Evolutionary conservation across 345 rosid species (phyloP).

Genomic region (Populus tremula): DNA sequence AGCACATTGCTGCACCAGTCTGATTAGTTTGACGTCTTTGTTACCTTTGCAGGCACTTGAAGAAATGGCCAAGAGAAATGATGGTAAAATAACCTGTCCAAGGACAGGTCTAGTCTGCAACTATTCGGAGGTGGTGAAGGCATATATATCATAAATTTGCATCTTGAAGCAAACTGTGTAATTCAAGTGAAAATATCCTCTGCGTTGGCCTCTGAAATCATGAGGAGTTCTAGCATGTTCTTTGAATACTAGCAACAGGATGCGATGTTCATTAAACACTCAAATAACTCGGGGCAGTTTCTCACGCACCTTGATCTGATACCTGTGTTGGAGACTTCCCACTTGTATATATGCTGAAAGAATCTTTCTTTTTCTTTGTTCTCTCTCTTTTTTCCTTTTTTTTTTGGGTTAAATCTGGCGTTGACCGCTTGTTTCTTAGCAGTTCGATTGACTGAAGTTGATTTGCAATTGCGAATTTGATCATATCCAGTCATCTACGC

Average conservation of each 20-base stretch:
- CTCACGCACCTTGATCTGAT: background rate
- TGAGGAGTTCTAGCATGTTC: background rate
- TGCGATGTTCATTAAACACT: background rate
- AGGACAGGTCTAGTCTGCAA: conserved; percentile 66
- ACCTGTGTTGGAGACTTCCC: background rate
- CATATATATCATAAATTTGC: conserved; percentile 64
- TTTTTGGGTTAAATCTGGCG: too few species aligned
- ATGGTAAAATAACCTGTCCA: conserved; percentile 80
- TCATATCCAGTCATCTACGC: background rate
- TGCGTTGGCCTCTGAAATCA: background rate
- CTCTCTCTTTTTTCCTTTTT: too few species aligned
- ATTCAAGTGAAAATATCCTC: background rate
- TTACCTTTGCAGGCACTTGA: conserved; percentile 65
- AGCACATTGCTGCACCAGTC: background rate
- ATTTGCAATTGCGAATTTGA: background rate
- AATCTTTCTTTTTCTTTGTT: background rate
- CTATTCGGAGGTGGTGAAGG: conserved; percentile 75
- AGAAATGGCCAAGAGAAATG: conserved; percentile 81
- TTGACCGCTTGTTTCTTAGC: background rate
- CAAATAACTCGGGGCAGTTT: background rate
- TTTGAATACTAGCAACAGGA: conserved; percentile 9
- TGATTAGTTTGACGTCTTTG: conserved; percentile 2
- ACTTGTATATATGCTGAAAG: background rate
- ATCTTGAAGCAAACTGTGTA: background rate
- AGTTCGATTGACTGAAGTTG: background rate